Evolutionary conservation across 1,284 basidiomycete species (phyloP).

Genomic region (Apiotrichum gamsii): DNA sequence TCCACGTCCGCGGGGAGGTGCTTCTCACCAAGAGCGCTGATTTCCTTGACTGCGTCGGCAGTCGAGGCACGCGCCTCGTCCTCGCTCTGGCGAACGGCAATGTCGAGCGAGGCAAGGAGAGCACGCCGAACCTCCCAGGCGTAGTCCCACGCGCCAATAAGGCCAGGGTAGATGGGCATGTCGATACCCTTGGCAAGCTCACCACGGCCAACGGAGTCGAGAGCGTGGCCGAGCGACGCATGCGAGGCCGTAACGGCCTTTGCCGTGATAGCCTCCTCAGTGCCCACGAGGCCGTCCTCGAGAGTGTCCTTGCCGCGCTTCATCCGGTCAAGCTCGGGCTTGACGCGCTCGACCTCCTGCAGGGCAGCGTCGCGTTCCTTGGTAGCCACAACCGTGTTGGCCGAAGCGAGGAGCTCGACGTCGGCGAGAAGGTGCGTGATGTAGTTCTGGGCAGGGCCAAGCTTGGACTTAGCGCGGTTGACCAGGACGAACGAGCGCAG

Average conservation of each 20-base stretch:
- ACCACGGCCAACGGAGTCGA: conserved; percentile 73
- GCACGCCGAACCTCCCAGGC: conserved; percentile 73
- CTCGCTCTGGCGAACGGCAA: conserved; percentile 73
- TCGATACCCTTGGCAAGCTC: conserved; percentile 51
- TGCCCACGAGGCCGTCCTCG: conserved; percentile 68
- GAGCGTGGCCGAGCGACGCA: conserved; percentile 59
- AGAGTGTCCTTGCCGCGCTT: conserved; percentile 64
- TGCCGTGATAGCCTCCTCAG: conserved; percentile 71
- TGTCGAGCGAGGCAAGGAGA: conserved; percentile 71
- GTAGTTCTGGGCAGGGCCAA: conserved; percentile 91
- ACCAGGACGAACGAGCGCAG: conserved; percentile 91
- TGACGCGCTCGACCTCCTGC: conserved; percentile 62
- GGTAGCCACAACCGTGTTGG: conserved; percentile 80
- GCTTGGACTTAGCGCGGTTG: conserved; percentile 92
- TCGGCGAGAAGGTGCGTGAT: conserved; percentile 82
- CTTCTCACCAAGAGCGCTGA: conserved; percentile 65
- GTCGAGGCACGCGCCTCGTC: conserved; percentile 73
- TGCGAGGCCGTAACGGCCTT: conserved; percentile 56
- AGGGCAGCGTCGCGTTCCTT: conserved; percentile 70
- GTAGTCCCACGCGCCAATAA: conserved; percentile 83
- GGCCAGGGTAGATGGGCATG: conserved; percentile 79
- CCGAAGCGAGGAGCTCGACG: conserved; percentile 75
- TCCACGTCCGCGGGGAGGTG: conserved; percentile 79
- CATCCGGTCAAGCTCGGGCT: conserved; percentile 84
- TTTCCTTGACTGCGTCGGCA: conserved; percentile 60